These are phyloP conservation scores for Phanerodontia chrysosporium DNA, from an alignment of 768 basidiomycete genomes.

Conservation along the genomic window DNA sequence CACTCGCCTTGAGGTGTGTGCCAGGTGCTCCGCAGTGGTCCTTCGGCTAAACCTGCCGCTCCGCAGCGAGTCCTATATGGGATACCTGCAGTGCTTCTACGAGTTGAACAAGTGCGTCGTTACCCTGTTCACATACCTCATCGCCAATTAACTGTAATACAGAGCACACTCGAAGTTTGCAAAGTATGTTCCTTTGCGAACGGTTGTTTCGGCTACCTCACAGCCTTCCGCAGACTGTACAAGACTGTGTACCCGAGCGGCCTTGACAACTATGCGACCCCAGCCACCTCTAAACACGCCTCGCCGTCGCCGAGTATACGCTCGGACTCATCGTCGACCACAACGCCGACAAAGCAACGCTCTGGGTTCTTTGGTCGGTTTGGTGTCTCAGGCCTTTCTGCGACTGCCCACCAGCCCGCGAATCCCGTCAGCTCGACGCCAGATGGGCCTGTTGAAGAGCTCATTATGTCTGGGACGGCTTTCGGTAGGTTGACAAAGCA, in stretches of 20 bases:
- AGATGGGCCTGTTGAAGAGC: constrained; percentile 63
- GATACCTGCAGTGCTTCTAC: constrained; percentile 75
- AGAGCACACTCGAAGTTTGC: constrained; percentile 74
- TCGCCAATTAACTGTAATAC: constrained; percentile 1
- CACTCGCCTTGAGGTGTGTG: constrained; percentile 62
- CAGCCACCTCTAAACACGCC: constrained; percentile 19
- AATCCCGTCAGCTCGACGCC: constrained; percentile 23
- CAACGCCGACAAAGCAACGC: constrained; percentile 11
- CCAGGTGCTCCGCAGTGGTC: neutral
- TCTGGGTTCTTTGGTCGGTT: constrained; percentile 27
- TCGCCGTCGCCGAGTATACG: constrained; percentile 22
- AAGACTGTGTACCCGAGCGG: constrained; percentile 28
- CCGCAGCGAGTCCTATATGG: constrained; percentile 70
- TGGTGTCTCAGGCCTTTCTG: constrained; percentile 16
- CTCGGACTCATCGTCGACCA: constrained; percentile 17
- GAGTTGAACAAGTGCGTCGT: constrained; percentile 51
- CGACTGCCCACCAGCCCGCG: constrained; percentile 16
- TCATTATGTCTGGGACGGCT: constrained; percentile 71
- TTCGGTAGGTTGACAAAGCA: constrained; percentile 47
- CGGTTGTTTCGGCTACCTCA: neutral
- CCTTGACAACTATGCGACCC: constrained; percentile 23
- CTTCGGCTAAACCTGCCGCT: neutral
- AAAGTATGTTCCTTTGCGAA: constrained; percentile 39
- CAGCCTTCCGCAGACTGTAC: constrained; percentile 19
- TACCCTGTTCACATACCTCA: too few species aligned